These are phyloP conservation scores for Phytophthora litchii DNA, from an alignment of 352 stramenopile genomes.

Conservation along the genomic window DNA sequence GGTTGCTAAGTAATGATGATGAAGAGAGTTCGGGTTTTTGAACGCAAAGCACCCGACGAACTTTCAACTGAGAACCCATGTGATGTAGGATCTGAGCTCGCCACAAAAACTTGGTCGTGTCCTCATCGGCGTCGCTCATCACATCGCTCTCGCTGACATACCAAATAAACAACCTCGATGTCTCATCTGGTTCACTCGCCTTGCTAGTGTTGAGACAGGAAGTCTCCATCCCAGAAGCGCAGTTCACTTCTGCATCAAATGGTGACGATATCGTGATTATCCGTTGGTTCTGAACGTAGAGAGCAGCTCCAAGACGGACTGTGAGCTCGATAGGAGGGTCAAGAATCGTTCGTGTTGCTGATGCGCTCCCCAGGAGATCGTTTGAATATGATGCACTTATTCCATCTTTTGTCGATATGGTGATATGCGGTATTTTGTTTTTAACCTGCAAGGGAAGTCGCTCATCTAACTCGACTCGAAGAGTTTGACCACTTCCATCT, in stretches of 20 bases:
- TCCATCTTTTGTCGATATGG: constrained; percentile 50
- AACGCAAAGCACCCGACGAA: constrained; percentile 39
- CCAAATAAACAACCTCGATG: constrained; percentile 37
- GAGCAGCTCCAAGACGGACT: constrained; percentile 34
- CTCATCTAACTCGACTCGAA: constrained; percentile 55
- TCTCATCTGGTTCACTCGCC: neutral
- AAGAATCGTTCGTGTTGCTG: constrained; percentile 30
- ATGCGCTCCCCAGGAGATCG: constrained; percentile 44
- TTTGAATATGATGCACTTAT: constrained; percentile 74
- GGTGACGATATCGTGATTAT: constrained; percentile 39
- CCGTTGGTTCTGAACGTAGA: constrained; percentile 49
- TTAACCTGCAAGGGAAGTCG: constrained; percentile 36
- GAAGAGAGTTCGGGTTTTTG: constrained; percentile 17
- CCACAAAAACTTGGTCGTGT: constrained; percentile 23
- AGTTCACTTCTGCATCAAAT: constrained; percentile 32
- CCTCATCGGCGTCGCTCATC: neutral
- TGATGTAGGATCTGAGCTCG: constrained; percentile 34
- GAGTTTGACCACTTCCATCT: constrained; percentile 48
- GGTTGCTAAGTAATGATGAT: constrained; percentile 17
- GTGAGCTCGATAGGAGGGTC: constrained; percentile 29
- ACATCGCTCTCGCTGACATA: constrained; percentile 37
- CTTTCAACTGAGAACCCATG: constrained; percentile 26
- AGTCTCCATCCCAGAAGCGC: neutral
- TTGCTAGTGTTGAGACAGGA: neutral
- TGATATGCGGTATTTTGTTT: constrained; percentile 75